Evolutionary conservation across 495 filamentous ascomycete genomes (phyloP).

Genomic region (Stereocaulon alpinum): DNA sequence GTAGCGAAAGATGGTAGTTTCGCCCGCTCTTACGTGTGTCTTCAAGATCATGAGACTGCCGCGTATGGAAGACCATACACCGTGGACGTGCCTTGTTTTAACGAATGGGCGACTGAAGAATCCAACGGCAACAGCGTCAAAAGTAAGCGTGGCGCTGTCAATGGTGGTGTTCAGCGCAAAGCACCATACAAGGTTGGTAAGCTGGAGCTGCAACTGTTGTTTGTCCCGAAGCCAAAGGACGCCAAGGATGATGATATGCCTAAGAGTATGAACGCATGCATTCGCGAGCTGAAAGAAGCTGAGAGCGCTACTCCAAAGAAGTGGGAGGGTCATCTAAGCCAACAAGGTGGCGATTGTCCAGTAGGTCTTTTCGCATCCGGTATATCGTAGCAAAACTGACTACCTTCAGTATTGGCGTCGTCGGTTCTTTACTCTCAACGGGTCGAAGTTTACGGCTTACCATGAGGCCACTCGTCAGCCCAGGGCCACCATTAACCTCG

Average conservation of each 20-base stretch:
- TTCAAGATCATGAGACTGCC: conserved; percentile 79
- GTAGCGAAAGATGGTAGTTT: conserved; percentile 89
- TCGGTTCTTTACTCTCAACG: conserved; percentile 90
- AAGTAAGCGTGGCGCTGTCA: conserved; percentile 67
- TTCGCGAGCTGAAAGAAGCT: conserved; percentile 83
- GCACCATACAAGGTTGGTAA: conserved; percentile 94
- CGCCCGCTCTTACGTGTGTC: conserved; percentile 79
- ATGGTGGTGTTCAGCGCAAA: conserved; percentile 47
- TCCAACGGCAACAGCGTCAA: conserved; percentile 66
- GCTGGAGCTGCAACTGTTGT: conserved; percentile 83
- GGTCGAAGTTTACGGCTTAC: conserved; percentile 85
- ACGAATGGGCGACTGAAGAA: conserved; percentile 94
- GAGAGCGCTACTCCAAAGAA: conserved; percentile 59
- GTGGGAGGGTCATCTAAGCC: conserved; percentile 83
- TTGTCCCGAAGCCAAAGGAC: conserved; percentile 83
- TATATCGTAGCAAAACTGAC: not conserved
- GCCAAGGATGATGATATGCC: conserved; percentile 93
- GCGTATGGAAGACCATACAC: conserved; percentile 80
- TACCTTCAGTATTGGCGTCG: conserved; percentile 78
- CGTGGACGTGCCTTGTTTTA: conserved; percentile 86
- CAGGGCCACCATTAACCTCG: conserved; percentile 90
- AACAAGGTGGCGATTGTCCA: conserved; percentile 95
- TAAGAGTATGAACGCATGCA: conserved; percentile 93
- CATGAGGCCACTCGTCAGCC: conserved; percentile 93
- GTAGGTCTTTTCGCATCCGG: conserved; percentile 58